Evolutionary conservation across 2,329 filamentous ascomycete species (phyloP), one percentile per base, ranked within the genome.

Genomic region (Ophiognomonia clavigignenti-juglandacearum): DNA sequence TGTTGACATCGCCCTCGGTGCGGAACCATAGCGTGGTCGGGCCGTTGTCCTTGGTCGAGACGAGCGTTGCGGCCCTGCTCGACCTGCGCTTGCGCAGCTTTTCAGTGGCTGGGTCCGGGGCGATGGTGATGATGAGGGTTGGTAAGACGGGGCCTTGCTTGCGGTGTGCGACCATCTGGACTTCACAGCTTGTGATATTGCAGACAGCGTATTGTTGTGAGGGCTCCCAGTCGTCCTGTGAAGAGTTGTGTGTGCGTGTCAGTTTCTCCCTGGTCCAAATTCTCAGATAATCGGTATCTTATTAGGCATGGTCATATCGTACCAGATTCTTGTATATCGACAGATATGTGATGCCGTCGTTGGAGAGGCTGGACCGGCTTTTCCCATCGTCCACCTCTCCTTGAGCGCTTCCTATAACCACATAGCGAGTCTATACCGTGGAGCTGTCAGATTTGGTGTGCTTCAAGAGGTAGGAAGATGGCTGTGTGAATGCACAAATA

Each of bases 51-150:
- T 75, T 80, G 48, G 65, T 72, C 6, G 68, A 62, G 20, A 52
- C 50, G 19, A 85, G 65, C 3, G 77, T 77, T 4, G 77, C 74
- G 4, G 82, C 78, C 51, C 81, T 73, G 54, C 81, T 85, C 39
- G 82, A 85, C 50, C 82, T 73, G 41, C 82, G 75, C 56, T 83
- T 85, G 46, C 78, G 75, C 53, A 81, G 68, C 59, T 80, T 83
- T 53, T 84, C 80, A 31, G 73, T 69, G 8, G 63, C 56, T 1
- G 72, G 68, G 54, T 77, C 74, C 18, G 71, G 69, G 19, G 71
- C 69, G 39, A 85, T 64, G 53, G 69, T 77, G 31, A 85, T 59
- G 38, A 82, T 67, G 11, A 85, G 70, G 6, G 82, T 85, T 2
- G 79, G 79, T 7, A 80, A 63, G 4, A 75, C 68, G 10, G 77